These are phyloP conservation scores for Helicosporidium sp. DNA, from an alignment of 139 green algal species.

Conservation along the genomic window DNA sequence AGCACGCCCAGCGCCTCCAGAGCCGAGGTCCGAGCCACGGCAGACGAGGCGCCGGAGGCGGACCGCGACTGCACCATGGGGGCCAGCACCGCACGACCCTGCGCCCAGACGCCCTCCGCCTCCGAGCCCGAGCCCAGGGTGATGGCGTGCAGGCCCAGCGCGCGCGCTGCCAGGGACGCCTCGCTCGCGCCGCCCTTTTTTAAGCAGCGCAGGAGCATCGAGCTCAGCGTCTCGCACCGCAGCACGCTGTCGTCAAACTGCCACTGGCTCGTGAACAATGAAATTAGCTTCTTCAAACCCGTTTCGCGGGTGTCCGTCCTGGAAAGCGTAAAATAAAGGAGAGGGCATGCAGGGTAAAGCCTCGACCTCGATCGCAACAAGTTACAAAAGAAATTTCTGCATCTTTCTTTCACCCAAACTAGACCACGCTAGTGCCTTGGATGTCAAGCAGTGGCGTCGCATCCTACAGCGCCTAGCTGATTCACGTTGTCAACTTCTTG, in stretches of 20 bases:
- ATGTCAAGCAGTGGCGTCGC: no score
- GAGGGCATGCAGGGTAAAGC: no score
- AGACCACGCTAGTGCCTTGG: no score
- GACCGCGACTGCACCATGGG: constrained; percentile 7
- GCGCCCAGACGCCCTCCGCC: constrained; percentile 3
- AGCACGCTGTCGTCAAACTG: constrained; percentile 14
- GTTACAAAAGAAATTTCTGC: no score
- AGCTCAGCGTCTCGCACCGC: constrained; percentile 26
- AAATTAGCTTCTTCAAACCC: constrained; percentile 15
- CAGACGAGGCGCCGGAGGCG: no score
- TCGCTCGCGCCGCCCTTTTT: constrained; percentile 26
- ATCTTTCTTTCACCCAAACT: no score
- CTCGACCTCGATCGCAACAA: no score
- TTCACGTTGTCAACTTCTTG: no score
- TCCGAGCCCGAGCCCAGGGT: constrained; percentile 22
- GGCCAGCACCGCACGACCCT: constrained; percentile 24
- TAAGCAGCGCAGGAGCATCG: constrained; percentile 25
- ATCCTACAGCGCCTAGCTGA: no score
- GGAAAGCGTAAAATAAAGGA: no score
- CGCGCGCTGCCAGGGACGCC: constrained; percentile 23
- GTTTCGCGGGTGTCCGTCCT: constrained; percentile 29
- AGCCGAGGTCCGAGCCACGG: constrained; percentile 2
- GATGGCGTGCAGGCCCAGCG: constrained; percentile 31
- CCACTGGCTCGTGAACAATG: constrained; percentile 10
- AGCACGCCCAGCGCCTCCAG: constrained; percentile 31